Evolutionary conservation across 208 protist species (phyloP).

Genomic region (Acanthamoeba castellanii): DNA sequence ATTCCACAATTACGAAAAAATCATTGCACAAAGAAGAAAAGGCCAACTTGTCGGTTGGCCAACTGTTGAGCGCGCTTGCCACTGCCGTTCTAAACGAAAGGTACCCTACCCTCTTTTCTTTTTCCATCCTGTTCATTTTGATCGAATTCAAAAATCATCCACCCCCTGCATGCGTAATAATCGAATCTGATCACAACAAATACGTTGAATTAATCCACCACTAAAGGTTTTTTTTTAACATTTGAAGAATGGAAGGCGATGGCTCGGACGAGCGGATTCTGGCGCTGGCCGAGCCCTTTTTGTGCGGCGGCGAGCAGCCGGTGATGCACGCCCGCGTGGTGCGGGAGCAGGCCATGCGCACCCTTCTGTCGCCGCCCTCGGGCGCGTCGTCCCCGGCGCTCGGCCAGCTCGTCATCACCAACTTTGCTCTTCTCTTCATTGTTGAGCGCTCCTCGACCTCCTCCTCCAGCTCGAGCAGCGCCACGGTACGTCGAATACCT

Average conservation of each 20-base stretch:
- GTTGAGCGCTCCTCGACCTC: background rate
- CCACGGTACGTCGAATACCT: background rate
- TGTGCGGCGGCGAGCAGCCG: conserved; percentile 35
- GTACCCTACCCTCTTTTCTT: too few species aligned
- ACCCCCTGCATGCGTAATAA: too few species aligned
- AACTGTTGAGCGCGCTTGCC: too few species aligned
- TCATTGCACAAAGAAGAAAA: too few species aligned
- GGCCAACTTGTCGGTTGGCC: too few species aligned
- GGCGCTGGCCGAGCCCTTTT: conserved; percentile 10
- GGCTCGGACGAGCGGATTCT: background rate
- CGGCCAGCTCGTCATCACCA: conserved; percentile 60
- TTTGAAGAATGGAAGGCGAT: background rate
- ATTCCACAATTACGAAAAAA: too few species aligned
- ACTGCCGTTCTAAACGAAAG: too few species aligned
- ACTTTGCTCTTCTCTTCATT: conserved; percentile 67
- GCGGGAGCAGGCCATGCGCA: conserved; percentile 41
- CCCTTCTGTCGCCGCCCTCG: conserved; percentile 9
- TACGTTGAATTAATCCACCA: background rate
- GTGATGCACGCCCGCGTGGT: conserved; percentile 54
- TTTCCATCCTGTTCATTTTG: too few species aligned
- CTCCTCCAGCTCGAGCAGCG: background rate
- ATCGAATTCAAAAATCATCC: too few species aligned
- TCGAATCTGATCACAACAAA: background rate
- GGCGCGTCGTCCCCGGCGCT: background rate
- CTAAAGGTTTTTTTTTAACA: background rate